phyloP scores from a whole-genome alignment of 805 yeast species.

The Naumovozyma dairenensis region DNA sequence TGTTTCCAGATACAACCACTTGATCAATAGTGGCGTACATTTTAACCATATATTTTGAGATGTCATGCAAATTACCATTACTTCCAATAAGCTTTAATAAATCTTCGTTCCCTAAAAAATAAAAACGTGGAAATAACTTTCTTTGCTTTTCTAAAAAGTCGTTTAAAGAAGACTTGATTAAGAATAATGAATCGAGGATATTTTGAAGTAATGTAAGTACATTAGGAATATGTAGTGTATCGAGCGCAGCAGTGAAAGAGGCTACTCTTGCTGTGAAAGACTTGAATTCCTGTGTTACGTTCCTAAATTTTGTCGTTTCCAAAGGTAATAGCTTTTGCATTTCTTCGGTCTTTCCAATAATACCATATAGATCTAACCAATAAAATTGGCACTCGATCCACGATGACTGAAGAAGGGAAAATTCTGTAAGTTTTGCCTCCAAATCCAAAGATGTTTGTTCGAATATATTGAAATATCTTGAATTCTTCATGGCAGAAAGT shows the following conservation, averaged over 20 bases:
- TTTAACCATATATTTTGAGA: constrained; percentile 54
- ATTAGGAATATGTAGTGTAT: constrained; percentile 42
- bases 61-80: constrained; percentile 34
- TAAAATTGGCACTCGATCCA: constrained; percentile 86
- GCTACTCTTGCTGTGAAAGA: constrained; percentile 40
- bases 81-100: constrained; percentile 73
- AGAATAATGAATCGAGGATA: constrained; percentile 44
- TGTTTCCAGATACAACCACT: constrained; percentile 30
- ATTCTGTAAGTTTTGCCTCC: constrained; percentile 44
- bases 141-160: constrained; percentile 78
- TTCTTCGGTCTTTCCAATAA: constrained; percentile 52
- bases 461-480: constrained; percentile 50
- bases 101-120: constrained; percentile 86
- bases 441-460: constrained; percentile 46
- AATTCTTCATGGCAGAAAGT: constrained; percentile 59
- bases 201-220: constrained; percentile 39
- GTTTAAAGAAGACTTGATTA: constrained; percentile 54
- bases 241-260: constrained; percentile 44
- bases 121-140: constrained; percentile 67
- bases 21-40: constrained; percentile 59
- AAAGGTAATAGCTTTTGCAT: constrained; percentile 54
- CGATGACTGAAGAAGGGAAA: constrained; percentile 44
- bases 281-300: constrained; percentile 53
- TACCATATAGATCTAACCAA: constrained; percentile 79
- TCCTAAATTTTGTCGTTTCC: constrained; percentile 59